phyloP scores from a whole-genome alignment of 768 basidiomycete species.

The Kwoniella newhampshirensis region DNA sequence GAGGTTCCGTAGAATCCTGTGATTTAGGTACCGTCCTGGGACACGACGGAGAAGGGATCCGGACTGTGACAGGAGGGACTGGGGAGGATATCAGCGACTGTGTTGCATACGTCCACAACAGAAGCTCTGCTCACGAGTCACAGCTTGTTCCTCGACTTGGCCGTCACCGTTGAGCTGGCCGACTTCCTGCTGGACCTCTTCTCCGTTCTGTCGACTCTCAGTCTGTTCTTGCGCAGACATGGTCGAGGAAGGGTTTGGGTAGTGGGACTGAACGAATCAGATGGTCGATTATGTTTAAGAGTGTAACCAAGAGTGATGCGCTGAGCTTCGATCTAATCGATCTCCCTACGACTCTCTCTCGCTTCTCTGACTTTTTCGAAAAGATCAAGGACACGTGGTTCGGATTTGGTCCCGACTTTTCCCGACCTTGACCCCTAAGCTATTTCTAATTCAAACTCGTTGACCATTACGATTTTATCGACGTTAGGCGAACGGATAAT shows the following conservation, averaged over 20 bases:
- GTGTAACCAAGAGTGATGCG: no score
- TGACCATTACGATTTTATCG: no score
- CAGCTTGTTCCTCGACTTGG: slow-evolving; percentile 9
- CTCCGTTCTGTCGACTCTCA: no score
- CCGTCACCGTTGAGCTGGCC: slow-evolving; percentile 17
- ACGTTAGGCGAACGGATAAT: not conserved
- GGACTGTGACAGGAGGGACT: slow-evolving; percentile 47
- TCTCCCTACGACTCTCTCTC: not conserved
- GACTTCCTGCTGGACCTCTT: slow-evolving; percentile 5
- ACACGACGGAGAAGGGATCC: slow-evolving; percentile 42
- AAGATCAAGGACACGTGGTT: slow-evolving; percentile 10
- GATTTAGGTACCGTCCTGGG: slow-evolving; percentile 41
- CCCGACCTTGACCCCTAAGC: slow-evolving; percentile 2
- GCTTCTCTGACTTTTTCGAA: slow-evolving; percentile 20
- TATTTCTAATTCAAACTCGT: not conserved
- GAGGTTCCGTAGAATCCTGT: slow-evolving; percentile 11
- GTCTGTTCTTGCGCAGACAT: no score
- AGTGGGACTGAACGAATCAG: no score
- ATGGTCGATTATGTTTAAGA: no score
- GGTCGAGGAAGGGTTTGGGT: not conserved
- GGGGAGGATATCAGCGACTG: not conserved
- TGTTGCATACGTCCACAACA: not conserved
- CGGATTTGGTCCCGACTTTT: slow-evolving; percentile 15
- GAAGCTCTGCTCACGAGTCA: not conserved
- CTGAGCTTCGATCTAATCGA: no score